A percentile compares a stretch with the other conserved stretches of the same genome.
Evolutionary conservation across 108 stramenopile genomes (phyloP).

Genomic region (Fragilaria crotonensis): DNA sequence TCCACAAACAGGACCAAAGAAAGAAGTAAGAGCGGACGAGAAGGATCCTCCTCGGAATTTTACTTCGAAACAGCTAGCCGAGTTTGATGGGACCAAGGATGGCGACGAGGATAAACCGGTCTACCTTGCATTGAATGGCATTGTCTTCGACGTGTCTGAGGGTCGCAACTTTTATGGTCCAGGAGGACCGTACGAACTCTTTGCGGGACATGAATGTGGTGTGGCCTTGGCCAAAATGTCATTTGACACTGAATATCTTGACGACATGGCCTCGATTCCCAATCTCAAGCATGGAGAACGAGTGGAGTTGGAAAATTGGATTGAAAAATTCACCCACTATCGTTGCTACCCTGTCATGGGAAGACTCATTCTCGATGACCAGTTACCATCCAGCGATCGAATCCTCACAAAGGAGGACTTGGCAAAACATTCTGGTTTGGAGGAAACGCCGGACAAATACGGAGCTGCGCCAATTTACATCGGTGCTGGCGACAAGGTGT

Average conservation of each 20-base stretch:
- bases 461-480: constrained; percentile 79
- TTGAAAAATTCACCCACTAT: constrained; percentile 89
- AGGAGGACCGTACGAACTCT: constrained; percentile 84
- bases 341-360: constrained; percentile 88
- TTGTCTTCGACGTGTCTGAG: constrained; percentile 89
- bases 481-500: constrained; percentile 77
- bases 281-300: constrained; percentile 79
- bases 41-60: constrained; percentile 81
- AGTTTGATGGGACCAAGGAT: constrained; percentile 74
- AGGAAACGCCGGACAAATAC: constrained; percentile 60
- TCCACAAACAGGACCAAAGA: background rate
- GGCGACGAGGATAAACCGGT: constrained; percentile 75
- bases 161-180: constrained; percentile 91
- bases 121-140: constrained; percentile 84
- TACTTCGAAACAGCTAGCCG: constrained; percentile 56
- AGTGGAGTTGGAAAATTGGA: constrained; percentile 81
- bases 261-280: constrained; percentile 60
- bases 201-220: constrained; percentile 95
- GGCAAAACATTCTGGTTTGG: constrained; percentile 41
- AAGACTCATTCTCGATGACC: constrained; percentile 58
- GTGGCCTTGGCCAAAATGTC: constrained; percentile 90
- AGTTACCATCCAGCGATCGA: constrained; percentile 45
- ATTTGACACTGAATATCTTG: constrained; percentile 79
- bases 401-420: constrained; percentile 64
- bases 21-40: constrained; percentile 38